Evolutionary conservation across 345 rosid genomes (phyloP), one percentile per base, ranked within the genome.

Genomic region (Carallia pectinifolia): DNA sequence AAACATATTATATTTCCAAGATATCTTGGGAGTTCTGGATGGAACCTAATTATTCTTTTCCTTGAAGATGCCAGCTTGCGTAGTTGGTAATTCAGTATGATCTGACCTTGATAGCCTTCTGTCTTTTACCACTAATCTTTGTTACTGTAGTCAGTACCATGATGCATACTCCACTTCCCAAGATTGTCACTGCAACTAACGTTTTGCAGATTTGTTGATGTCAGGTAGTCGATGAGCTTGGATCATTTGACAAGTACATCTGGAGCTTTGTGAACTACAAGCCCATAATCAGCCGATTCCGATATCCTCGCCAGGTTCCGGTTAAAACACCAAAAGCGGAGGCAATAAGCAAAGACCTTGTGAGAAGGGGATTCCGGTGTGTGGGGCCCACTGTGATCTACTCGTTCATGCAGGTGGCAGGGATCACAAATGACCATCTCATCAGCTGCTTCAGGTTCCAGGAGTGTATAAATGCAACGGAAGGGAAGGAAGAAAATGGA

Each of bases 321-420:
- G 97, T 85, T 40, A 95, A 95, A 81, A 81, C 94, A 15, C 92
- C 99, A 0, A 95, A 95, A 85, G 97, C 97, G 6, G 97, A 95
- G 64, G 75, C 68, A 38, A 92, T 95, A 66, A 90, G 99, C 91
- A 95, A 89, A 70, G 99, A 95, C 79, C 85, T 95, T 5, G 92
- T 92, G 47, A 89, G 94, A 70, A 86, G 99, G 68, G 97, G 97
- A 50, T 95, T 92, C 71, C 93, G 99, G 36, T 79, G 96, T 0
- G 97, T 92, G 66, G 92, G 99, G 58, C 93, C 97, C 38, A 91
- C 97, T 0, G 89, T 92, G 53, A 77, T 95, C 47, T 89, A 92
- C 86, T 86, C 96, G 0, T 92, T 95, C 86, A 90, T 95, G 99
- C 99, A 92, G 82, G 93, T 74, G 10, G 87, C 77, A 0, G 99